Evolutionary conservation across 345 rosid genomes (phyloP), one percentile per base, ranked within the genome.

Genomic region (Heritiera littoralis): DNA sequence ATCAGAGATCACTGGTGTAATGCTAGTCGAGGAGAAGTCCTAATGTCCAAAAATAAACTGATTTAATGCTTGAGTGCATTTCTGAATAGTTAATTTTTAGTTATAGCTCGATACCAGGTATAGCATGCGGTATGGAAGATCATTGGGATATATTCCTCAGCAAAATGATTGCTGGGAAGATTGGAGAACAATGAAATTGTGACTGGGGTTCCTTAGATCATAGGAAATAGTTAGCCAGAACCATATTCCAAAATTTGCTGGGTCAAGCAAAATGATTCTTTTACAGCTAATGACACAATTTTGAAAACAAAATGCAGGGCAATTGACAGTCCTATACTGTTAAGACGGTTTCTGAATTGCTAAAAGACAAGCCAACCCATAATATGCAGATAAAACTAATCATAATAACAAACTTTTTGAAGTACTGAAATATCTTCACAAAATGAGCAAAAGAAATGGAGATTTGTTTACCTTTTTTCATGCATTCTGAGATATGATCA

Each of bases 401-500:
- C 48, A 18, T 15, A 72, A 17, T 4, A 72, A 52, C 74, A 69
- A 69, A 35, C 38, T 0, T 0, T 49, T 49, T 71, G 30, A 71
- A 71, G 23, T 15, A 30, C 13, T 28, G 38, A 71, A 49, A 40
- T n/a, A 54, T 72, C 63, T 54, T 58, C 12, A 54, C 5, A 35
- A 55, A 52, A 52, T 9, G 14, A 15, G 46, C 46, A 60, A 43
- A n/a, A 45, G 9, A 64, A 65, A 54, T 77, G 17, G 63, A 38
- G 18, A 75, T 46, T 7, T 30, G 52, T 41, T 58, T 55, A 95
- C 97, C 98, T 87, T 90, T 96, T 66, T 86, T 89, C 98, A 96
- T 89, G 86, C 98, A 94, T 80, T 87, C 84, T 5, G 84, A 35
- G 45, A 96, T 96, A 86, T 96, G 86, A 63, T 87, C 90, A 17